phyloP scores from a whole-genome alignment of 164 flowering plant species.

The Nymphaea thermarum region DNA sequence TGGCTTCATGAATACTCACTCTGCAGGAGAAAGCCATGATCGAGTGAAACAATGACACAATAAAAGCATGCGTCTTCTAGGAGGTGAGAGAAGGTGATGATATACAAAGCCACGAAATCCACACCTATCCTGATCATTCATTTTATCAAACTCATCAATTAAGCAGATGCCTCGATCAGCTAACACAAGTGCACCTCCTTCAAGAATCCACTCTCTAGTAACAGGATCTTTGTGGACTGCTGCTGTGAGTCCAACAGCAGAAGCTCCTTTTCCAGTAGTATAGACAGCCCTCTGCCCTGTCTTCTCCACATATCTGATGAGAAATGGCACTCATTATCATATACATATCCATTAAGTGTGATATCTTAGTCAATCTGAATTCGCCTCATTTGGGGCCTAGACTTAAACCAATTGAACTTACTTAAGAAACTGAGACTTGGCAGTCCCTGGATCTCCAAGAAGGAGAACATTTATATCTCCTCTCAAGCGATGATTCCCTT shows the following conservation, averaged over 20 bases:
- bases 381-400: background rate
- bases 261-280: conserved; percentile 98
- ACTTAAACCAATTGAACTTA: conserved; percentile 18
- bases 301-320: conserved; percentile 80
- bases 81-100: too few relatives aligned
- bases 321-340: background rate
- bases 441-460: conserved; percentile 97
- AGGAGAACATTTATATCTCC: conserved; percentile 97
- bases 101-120: background rate
- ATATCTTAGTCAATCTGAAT: background rate
- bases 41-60: background rate
- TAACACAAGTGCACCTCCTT: conserved; percentile 97
- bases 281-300: conserved; percentile 97
- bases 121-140: conserved; percentile 98
- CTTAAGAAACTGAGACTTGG: conserved; percentile 98
- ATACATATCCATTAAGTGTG: background rate
- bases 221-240: conserved; percentile 98
- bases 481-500: conserved; percentile 85
- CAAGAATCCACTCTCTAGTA: conserved; percentile 96
- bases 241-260: conserved; percentile 98
- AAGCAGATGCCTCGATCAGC: conserved; percentile 96
- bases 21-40: conserved; percentile 19
- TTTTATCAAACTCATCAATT: conserved; percentile 98
- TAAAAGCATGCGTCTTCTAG: too few relatives aligned
- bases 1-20: conserved; percentile 98